Evolutionary conservation across 2,329 filamentous ascomycete species (phyloP).

Genomic region (Aspergillus uvarum): DNA sequence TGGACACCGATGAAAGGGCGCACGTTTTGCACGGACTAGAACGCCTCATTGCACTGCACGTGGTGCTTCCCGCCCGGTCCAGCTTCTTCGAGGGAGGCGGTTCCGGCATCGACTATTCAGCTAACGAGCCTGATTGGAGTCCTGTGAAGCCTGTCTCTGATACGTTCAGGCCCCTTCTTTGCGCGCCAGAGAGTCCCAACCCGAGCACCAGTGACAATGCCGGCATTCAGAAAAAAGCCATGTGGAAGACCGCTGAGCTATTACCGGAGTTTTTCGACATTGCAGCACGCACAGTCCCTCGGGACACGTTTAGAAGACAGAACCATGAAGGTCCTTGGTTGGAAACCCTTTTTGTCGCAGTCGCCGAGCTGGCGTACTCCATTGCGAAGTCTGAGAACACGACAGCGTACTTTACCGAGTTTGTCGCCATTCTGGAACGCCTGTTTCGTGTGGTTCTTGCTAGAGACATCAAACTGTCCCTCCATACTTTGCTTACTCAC

Average conservation of each 20-base stretch:
- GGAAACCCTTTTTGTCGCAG: slow-evolving; percentile 48
- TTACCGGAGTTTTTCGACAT: slow-evolving; percentile 48
- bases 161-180: slow-evolving; percentile 38
- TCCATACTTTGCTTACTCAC: slow-evolving; percentile 43
- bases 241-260: slow-evolving; percentile 35
- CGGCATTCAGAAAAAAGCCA: slow-evolving; percentile 15
- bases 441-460: slow-evolving; percentile 41
- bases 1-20: slow-evolving; percentile 33
- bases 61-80: slow-evolving; percentile 42
- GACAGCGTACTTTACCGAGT: slow-evolving; percentile 28
- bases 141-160: slow-evolving; percentile 38
- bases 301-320: slow-evolving; percentile 44
- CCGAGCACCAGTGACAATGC: slow-evolving; percentile 2
- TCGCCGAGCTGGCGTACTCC: slow-evolving; percentile 42
- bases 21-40: slow-evolving; percentile 37
- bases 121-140: slow-evolving; percentile 35
- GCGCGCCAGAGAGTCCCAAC: slow-evolving; percentile 20
- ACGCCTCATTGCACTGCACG: slow-evolving; percentile 41
- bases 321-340: slow-evolving; percentile 51
- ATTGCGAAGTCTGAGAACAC: slow-evolving; percentile 31
- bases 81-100: slow-evolving; percentile 38
- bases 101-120: slow-evolving; percentile 35
- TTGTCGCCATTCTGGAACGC: slow-evolving; percentile 36
- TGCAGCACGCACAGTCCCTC: slow-evolving; percentile 47
- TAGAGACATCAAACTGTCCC: slow-evolving; percentile 40